Evolutionary conservation across 345 rosid species (phyloP).

Genomic region (Dovyalis caffra): DNA sequence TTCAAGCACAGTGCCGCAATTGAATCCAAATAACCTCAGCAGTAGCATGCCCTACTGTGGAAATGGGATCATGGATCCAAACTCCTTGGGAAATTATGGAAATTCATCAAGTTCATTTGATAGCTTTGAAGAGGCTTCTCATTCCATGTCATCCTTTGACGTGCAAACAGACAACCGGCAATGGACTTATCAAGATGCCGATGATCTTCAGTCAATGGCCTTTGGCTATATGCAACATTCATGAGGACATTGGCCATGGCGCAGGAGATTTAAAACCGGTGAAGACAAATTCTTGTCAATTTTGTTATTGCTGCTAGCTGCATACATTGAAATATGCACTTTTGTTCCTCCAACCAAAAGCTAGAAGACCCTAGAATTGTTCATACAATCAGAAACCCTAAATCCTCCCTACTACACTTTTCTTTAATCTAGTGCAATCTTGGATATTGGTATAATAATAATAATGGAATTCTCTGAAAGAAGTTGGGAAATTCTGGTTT

Average conservation of each 20-base stretch:
- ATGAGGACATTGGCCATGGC: slow-evolving; percentile 18
- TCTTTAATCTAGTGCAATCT: slow-evolving; percentile 33
- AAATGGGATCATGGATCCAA: slow-evolving; percentile 39
- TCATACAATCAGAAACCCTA: slow-evolving; percentile 36
- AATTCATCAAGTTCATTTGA: slow-evolving; percentile 44
- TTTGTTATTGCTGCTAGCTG: slow-evolving; percentile 41
- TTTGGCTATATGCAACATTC: slow-evolving; percentile 56
- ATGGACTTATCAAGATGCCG: slow-evolving; percentile 60
- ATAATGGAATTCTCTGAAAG: slow-evolving; percentile 16
- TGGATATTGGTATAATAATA: slow-evolving; percentile 24
- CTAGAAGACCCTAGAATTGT: slow-evolving; percentile 44
- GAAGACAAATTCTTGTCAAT: slow-evolving; percentile 34
- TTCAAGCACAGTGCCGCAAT: slow-evolving; percentile 23
- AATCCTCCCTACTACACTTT: slow-evolving; percentile 21
- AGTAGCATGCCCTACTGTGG: slow-evolving; percentile 14
- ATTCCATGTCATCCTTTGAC: slow-evolving; percentile 41
- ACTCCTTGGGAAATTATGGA: slow-evolving; percentile 39
- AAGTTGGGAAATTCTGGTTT: slow-evolving; percentile 23
- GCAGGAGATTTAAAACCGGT: slow-evolving; percentile 21
- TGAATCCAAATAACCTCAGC: slow-evolving; percentile 11
- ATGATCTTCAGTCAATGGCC: slow-evolving; percentile 63
- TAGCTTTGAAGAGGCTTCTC: slow-evolving; percentile 58
- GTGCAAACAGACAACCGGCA: slow-evolving; percentile 46
- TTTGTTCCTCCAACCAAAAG: slow-evolving; percentile 44
- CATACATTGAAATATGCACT: slow-evolving; percentile 39